These are phyloP conservation scores for Talaromyces atroroseus DNA, from an alignment of 2,329 filamentous ascomycete species.

Conservation along the genomic window DNA sequence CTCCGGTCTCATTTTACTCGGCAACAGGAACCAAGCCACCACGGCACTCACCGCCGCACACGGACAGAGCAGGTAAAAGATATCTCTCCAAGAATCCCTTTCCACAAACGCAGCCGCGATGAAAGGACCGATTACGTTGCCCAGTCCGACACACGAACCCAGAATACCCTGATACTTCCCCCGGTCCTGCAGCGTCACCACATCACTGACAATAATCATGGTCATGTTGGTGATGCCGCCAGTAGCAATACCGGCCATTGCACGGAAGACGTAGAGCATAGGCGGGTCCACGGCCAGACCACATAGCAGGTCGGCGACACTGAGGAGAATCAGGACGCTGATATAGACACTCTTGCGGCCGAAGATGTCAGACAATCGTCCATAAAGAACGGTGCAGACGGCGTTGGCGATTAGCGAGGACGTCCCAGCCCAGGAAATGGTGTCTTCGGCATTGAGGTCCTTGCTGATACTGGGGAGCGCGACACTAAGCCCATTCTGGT, in stretches of 20 bases:
- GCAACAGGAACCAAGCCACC: conserved; percentile 48
- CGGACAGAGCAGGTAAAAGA: conserved; percentile 51
- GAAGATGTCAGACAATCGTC: conserved; percentile 57
- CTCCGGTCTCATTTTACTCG: conserved; percentile 46
- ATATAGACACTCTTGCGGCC: conserved; percentile 57
- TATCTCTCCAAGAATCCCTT: conserved; percentile 40
- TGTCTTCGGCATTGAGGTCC: conserved; percentile 40
- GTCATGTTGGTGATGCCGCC: conserved; percentile 56
- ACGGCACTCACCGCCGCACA: conserved; percentile 44
- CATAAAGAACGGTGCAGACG: conserved; percentile 61
- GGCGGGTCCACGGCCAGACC: conserved; percentile 51
- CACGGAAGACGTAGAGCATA: conserved; percentile 59
- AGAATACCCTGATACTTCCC: conserved; percentile 51
- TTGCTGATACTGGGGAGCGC: conserved; percentile 50
- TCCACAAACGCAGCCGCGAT: conserved; percentile 44
- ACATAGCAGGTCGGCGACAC: conserved; percentile 55
- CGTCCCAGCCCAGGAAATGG: conserved; percentile 66
- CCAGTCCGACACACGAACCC: conserved; percentile 40
- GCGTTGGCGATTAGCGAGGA: conserved; percentile 63
- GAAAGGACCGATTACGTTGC: conserved; percentile 45
- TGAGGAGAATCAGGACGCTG: conserved; percentile 48
- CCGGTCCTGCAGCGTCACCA: conserved; percentile 54
- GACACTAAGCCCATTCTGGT: conserved; percentile 53
- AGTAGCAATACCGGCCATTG: conserved; percentile 55
- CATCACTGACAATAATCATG: conserved; percentile 59